These are phyloP conservation scores for Mortierella hygrophila DNA, from an alignment of 192 early-diverging fungal genomes.

Conservation along the genomic window DNA sequence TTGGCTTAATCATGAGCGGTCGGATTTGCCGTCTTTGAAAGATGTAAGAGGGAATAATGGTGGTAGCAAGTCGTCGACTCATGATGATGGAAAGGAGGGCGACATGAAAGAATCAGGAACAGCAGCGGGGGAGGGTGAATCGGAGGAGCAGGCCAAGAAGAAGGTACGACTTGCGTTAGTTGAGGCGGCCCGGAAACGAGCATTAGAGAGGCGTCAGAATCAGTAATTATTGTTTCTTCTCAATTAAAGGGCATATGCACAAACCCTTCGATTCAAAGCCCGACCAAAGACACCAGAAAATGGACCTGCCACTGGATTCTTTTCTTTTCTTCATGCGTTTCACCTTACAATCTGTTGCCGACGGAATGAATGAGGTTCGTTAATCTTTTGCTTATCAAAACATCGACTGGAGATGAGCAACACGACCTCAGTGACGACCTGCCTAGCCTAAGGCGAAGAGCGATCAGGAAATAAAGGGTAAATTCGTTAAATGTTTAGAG, in stretches of 20 bases:
- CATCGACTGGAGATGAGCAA: not conserved
- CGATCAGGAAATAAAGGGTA: not conserved
- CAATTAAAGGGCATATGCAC: not conserved
- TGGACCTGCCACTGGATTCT: not conserved
- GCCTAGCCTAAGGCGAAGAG: not conserved
- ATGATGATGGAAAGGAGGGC: not conserved
- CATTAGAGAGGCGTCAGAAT: conserved; percentile 52
- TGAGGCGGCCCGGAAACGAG: conserved; percentile 59
- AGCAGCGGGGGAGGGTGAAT: conserved; percentile 7
- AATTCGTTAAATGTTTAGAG: too few relatives aligned
- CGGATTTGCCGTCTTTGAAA: not conserved
- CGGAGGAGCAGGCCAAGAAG: conserved; percentile 41
- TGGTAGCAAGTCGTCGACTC: conserved; percentile 7
- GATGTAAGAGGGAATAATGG: not conserved
- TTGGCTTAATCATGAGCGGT: conserved; percentile 34
- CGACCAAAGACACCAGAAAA: not conserved
- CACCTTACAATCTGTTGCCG: too few relatives aligned
- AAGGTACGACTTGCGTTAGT: conserved; percentile 54
- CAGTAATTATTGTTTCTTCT: not conserved
- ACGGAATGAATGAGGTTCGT: not conserved
- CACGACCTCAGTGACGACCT: not conserved
- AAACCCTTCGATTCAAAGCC: not conserved
- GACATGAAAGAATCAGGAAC: not conserved
- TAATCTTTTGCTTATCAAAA: not conserved
- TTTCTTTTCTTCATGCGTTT: not conserved